Base-by-base conservation (phyloP, 257 asterid genomes). In the Nemophila menziesii region DNA sequence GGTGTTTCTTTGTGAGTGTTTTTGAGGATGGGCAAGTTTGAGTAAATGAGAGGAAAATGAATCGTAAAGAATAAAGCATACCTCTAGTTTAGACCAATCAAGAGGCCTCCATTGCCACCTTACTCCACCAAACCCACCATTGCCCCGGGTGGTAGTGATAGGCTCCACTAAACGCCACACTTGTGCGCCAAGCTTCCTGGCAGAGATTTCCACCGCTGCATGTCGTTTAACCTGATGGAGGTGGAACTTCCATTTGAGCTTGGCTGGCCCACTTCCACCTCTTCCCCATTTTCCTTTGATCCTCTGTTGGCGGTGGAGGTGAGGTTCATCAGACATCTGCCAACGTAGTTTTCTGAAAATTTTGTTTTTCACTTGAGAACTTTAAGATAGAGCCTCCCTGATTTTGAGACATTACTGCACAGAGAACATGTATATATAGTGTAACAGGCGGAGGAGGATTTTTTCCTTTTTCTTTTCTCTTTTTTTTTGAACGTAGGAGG, bases 131-230 rank as follows among this genome's bases (percentile, higher is more conserved):
- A 33, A 49, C 17, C 20, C 41, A 0, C 45, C 51, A 19, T 51
- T 58, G 29, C 13, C 29, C 14, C 20, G n/a, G 36, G 13, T 22
- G 9, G 9, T 29, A 29, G 2, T 29, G 8, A 34, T 5, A n/a
- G 36, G 43, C 22, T 43, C 74, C 42, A 65, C 57, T 44, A 58
- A 55, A 41, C 27, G 74, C 83, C 86, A 76, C 45, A 76, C 42
- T 12, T 62, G 57, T 36, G 92, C 92, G 22, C 70, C 80, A 40
- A 80, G 74, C 53, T 63, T 76, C 68, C 92, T 60, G 7, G 74
- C 69, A 5, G 80, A 76, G 43, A 62, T 44, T 14, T 47, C 53
- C 33, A 54, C 54, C 55, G 5, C 49, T 12, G 26, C 41, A 22
- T 42, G 60, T 17, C 13, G 50, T 27, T 27, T 54, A 48, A 37